A percentile compares a stretch with the other conserved stretches of the same genome.
phyloP scores from a whole-genome alignment of 2,329 filamentous ascomycete genomes.

The Colletotrichum limetticola region DNA sequence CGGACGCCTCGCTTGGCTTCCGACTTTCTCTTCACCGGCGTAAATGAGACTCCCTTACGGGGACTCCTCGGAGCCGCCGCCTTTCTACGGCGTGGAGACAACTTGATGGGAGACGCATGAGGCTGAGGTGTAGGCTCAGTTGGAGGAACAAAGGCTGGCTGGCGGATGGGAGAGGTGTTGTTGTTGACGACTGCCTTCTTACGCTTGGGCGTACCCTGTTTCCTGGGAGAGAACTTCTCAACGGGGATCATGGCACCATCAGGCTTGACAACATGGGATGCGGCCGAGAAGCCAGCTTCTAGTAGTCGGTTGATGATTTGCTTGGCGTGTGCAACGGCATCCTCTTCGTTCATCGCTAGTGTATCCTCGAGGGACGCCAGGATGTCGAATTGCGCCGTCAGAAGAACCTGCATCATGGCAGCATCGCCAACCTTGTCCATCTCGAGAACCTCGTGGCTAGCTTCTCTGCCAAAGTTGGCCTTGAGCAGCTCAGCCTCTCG shows the following conservation, averaged over 20 bases:
- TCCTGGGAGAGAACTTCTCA: conserved; percentile 76
- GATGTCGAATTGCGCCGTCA: conserved; percentile 93
- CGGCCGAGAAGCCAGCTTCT: conserved; percentile 77
- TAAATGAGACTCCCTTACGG: conserved; percentile 81
- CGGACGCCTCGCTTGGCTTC: conserved; percentile 81
- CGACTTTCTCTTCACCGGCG: conserved; percentile 81
- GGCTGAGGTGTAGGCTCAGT: conserved; percentile 37
- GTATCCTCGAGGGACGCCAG: conserved; percentile 85
- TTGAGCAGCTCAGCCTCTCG: conserved; percentile 90
- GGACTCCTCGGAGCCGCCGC: conserved; percentile 51
- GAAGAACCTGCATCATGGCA: conserved; percentile 81
- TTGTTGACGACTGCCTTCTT: conserved; percentile 62
- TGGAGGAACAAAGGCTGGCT: conserved; percentile 52
- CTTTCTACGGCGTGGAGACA: conserved; percentile 85
- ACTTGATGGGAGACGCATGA: conserved; percentile 73
- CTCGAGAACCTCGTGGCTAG: conserved; percentile 80
- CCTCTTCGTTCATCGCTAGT: conserved; percentile 82
- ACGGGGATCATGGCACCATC: conserved; percentile 74
- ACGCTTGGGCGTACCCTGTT: conserved; percentile 81
- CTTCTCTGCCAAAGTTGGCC: conserved; percentile 82
- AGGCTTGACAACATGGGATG: conserved; percentile 88
- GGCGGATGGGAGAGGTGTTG: conserved; percentile 55
- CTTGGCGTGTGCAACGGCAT: conserved; percentile 84
- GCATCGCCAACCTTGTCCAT: conserved; percentile 86
- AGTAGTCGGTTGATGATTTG: conserved; percentile 81